Conservation (phyloP, 495 filamentous ascomycete genomes). For the Parathielavia appendiculata region DNA sequence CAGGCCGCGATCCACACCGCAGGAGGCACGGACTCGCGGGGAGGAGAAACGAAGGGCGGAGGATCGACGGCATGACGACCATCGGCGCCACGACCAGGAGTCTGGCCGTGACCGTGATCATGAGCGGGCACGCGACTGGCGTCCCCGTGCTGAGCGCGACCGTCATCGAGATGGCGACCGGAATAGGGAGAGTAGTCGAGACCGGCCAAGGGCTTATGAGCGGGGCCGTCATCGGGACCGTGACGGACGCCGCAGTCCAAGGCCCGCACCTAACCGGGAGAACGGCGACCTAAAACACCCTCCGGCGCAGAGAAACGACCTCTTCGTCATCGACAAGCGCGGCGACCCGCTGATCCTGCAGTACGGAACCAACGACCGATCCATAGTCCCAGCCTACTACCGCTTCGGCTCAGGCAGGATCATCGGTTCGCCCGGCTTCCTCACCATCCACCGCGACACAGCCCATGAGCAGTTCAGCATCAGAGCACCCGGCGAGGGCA, state of each 20-base stretch:
- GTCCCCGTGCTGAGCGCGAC: background rate
- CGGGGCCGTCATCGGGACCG: background rate
- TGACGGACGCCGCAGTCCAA: background rate
- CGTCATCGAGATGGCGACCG: background rate
- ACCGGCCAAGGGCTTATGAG: background rate
- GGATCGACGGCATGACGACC: background rate
- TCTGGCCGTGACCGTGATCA: background rate
- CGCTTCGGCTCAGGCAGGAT: slow-evolving; percentile 39
- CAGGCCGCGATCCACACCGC: background rate
- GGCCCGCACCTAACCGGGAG: background rate
- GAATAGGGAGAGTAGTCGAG: background rate
- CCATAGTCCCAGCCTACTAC: slow-evolving; percentile 37
- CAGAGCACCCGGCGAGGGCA: slow-evolving; percentile 21
- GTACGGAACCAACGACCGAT: slow-evolving; percentile 41
- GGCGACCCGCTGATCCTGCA: slow-evolving; percentile 43
- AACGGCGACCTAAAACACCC: background rate
- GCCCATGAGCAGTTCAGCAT: slow-evolving; percentile 37
- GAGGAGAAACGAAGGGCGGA: slow-evolving; percentile 3
- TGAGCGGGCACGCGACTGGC: background rate
- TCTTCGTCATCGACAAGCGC: slow-evolving; percentile 39
- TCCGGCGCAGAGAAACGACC: slow-evolving; percentile 4
- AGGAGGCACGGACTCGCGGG: slow-evolving; percentile 6
- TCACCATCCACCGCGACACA: slow-evolving; percentile 35
- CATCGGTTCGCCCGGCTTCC: slow-evolving; percentile 35
- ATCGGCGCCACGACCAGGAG: background rate